Conservation (phyloP, 768 basidiomycete species). For the Boletus speciosus region DNA sequence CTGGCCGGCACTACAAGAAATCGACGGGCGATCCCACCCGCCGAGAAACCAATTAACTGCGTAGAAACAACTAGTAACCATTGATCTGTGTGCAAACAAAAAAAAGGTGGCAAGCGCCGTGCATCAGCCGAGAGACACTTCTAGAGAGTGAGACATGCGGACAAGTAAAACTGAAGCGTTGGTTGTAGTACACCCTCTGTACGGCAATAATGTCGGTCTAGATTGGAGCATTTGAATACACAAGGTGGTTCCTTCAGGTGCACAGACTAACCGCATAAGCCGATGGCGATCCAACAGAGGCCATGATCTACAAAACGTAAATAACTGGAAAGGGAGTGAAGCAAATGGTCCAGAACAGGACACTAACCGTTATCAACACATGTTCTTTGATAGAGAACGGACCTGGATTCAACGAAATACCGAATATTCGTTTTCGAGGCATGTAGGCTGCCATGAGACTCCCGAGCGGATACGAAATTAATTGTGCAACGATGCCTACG, state of each 20-base stretch:
- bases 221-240: not conserved
- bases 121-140: conserved; percentile 1
- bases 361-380: conserved; percentile 56
- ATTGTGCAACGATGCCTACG: conserved; percentile 63
- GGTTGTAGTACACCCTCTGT: conserved; percentile 69
- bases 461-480: conserved; percentile 70
- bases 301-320: conserved; percentile 44
- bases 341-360: conserved; percentile 27
- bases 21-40: conserved; percentile 70
- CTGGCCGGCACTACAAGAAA: conserved; percentile 61
- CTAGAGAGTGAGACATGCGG: conserved; percentile 14
- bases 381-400: conserved; percentile 78
- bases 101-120: not conserved
- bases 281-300: conserved; percentile 52
- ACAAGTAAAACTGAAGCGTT: conserved; percentile 60
- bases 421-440: conserved; percentile 56
- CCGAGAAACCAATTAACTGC: conserved; percentile 78
- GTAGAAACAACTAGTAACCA: conserved; percentile 78
- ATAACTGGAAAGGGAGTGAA: conserved; percentile 13
- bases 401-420: conserved; percentile 66
- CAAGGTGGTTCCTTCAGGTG: conserved; percentile 2
- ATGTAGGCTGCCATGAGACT: conserved; percentile 50
- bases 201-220: conserved; percentile 73
- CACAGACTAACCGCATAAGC: conserved; percentile 53
- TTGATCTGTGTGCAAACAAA: conserved; percentile 46